Conservation (phyloP, 2,329 filamentous ascomycete species). For the Sodiomyces alkalinus region DNA sequence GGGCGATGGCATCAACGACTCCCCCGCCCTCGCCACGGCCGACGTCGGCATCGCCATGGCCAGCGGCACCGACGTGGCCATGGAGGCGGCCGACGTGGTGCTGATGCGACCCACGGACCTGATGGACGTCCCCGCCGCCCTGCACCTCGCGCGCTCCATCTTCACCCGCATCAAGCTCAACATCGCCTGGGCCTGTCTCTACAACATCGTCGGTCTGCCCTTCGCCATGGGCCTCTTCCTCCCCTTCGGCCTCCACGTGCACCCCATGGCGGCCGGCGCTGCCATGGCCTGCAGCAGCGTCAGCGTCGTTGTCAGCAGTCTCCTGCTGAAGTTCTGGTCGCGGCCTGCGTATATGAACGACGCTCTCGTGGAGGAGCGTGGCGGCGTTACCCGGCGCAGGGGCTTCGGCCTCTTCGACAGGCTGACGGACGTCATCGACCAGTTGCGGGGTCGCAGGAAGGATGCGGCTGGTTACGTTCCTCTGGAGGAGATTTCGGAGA, state of each 20-base stretch:
- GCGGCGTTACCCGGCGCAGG: constrained; percentile 24
- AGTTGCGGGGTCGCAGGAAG: constrained; percentile 19
- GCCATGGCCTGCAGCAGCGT: constrained; percentile 90
- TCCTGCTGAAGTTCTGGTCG: constrained; percentile 77
- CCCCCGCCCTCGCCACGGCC: constrained; percentile 81
- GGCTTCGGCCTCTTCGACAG: constrained; percentile 27
- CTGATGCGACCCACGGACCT: constrained; percentile 88
- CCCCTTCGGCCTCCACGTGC: constrained; percentile 73
- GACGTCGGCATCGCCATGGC: constrained; percentile 87
- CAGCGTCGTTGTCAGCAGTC: constrained; percentile 70
- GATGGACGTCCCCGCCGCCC: constrained; percentile 78
- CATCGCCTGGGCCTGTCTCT: constrained; percentile 79
- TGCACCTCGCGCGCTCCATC: constrained; percentile 70
- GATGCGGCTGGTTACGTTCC: constrained; percentile 45
- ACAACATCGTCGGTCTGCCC: constrained; percentile 81
- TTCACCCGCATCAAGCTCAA: constrained; percentile 92
- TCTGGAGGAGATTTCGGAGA: constrained; percentile 27
- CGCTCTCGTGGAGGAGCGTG: constrained; percentile 43
- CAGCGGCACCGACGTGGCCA: constrained; percentile 88
- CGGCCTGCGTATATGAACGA: constrained; percentile 78
- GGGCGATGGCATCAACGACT: constrained; percentile 97
- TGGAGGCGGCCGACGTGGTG: constrained; percentile 93
- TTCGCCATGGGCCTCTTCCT: constrained; percentile 96
- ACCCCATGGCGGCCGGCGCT: constrained; percentile 86
- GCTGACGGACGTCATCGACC: constrained; percentile 22